These are phyloP conservation scores for Amaranthus hypochondriacus DNA, from an alignment of 148 eudicot species.

Conservation along the genomic window DNA sequence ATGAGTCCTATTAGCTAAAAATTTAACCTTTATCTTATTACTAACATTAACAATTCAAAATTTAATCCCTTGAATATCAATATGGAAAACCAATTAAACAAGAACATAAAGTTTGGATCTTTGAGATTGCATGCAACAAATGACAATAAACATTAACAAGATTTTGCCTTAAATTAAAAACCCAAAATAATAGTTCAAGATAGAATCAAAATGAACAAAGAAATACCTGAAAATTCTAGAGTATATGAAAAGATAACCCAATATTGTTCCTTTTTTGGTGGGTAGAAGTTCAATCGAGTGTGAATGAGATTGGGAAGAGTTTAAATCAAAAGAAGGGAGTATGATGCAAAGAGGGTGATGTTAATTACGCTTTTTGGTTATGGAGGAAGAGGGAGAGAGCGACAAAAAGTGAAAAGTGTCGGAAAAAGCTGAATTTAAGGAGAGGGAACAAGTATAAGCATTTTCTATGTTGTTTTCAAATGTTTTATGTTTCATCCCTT, in stretches of 20 bases:
- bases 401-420: slow-evolving; percentile 12
- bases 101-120: background rate
- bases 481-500: background rate
- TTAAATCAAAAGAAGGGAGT: background rate
- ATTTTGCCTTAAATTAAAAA: background rate
- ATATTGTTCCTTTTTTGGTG: no score
- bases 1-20: background rate
- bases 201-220: background rate
- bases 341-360: background rate
- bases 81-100: background rate
- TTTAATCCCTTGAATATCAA: background rate
- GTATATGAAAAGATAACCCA: background rate
- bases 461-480: background rate
- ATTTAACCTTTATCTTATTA: background rate
- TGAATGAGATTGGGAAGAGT: background rate
- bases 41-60: background rate
- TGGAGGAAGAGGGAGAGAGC: background rate
- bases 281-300: slow-evolving; percentile 8
- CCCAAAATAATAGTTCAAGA: background rate
- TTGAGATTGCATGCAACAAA: background rate
- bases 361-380: background rate
- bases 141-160: background rate
- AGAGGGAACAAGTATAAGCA: no score
- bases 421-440: slow-evolving; percentile 28
- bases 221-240: slow-evolving; percentile 22